phyloP scores from a whole-genome alignment of 2,329 filamentous ascomycete genomes.

The Diaporthe sp. region DNA sequence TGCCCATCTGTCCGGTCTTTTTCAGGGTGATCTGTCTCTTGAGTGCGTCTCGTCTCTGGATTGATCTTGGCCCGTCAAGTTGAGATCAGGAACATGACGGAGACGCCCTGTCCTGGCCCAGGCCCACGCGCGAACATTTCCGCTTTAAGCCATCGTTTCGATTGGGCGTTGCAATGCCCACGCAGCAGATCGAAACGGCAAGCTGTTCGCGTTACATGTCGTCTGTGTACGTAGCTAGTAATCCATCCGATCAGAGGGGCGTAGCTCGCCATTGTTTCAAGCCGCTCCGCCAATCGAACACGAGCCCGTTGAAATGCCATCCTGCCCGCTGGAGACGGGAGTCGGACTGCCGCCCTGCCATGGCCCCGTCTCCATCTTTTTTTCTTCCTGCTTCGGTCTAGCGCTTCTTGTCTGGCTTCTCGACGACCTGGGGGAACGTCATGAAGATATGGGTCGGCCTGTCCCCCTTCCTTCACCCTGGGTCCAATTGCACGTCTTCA shows the following conservation, averaged over 20 bases:
- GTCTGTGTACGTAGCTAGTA: not conserved
- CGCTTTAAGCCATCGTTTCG: conserved; percentile 19
- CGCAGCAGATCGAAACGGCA: not conserved
- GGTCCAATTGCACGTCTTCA: not conserved
- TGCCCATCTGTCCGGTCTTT: not conserved
- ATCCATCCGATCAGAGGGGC: conserved; percentile 5
- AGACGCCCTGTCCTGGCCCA: not conserved
- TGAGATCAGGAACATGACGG: not conserved
- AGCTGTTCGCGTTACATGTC: not conserved
- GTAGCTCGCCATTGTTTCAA: conserved; percentile 16
- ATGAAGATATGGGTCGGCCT: conserved; percentile 8
- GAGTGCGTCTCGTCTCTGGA: conserved; percentile 13
- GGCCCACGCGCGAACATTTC: conserved; percentile 2
- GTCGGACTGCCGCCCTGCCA: conserved; percentile 17
- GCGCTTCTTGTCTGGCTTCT: not conserved
- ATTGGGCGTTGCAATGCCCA: conserved; percentile 18
- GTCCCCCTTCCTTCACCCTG: not conserved
- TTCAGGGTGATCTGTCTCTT: conserved; percentile 1
- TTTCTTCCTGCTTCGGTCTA: not conserved
- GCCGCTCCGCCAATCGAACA: not conserved
- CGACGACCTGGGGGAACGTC: not conserved
- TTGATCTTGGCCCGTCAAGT: not conserved
- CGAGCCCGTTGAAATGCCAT: not conserved
- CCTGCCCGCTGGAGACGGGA: not conserved
- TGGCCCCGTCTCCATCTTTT: not conserved